A percentile compares a stretch with the other conserved stretches of the same genome.
Conservation (phyloP, 192 early-diverging fungal species). For the Glomus cerebriforme region DNA sequence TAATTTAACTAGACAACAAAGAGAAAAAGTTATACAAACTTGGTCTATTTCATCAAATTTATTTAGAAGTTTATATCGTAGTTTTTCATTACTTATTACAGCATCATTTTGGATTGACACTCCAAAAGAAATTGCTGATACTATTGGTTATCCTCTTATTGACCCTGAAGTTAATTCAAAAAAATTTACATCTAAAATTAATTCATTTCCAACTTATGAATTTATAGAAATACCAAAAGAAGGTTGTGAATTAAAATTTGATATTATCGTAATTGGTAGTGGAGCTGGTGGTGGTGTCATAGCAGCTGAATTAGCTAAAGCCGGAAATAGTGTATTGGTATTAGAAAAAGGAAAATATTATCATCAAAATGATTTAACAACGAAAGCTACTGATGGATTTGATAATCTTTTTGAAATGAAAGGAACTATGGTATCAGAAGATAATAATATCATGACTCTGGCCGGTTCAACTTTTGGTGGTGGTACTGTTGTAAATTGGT, state of each 20-base stretch:
- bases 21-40: constrained; percentile 37
- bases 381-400: constrained; percentile 36
- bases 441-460: no score
- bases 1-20: constrained; percentile 34
- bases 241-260: constrained; percentile 45
- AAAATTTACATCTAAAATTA: constrained; percentile 30
- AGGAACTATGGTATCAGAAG: no score
- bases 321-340: constrained; percentile 70
- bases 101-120: neutral
- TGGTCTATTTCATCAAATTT: constrained; percentile 32
- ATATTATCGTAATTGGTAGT: constrained; percentile 69
- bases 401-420: no score
- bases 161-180: constrained; percentile 48
- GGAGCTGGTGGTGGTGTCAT: constrained; percentile 71
- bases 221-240: constrained; percentile 47
- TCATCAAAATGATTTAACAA: constrained; percentile 53
- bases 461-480: no score
- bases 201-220: constrained; percentile 53
- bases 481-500: no score
- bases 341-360: constrained; percentile 68
- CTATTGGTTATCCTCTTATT: constrained; percentile 57
- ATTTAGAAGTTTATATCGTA: constrained; percentile 34
- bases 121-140: constrained; percentile 35
- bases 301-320: constrained; percentile 64
- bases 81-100: neutral